These are phyloP conservation scores for Candida caryicola DNA, from an alignment of 805 yeast genomes.

Conservation along the genomic window DNA sequence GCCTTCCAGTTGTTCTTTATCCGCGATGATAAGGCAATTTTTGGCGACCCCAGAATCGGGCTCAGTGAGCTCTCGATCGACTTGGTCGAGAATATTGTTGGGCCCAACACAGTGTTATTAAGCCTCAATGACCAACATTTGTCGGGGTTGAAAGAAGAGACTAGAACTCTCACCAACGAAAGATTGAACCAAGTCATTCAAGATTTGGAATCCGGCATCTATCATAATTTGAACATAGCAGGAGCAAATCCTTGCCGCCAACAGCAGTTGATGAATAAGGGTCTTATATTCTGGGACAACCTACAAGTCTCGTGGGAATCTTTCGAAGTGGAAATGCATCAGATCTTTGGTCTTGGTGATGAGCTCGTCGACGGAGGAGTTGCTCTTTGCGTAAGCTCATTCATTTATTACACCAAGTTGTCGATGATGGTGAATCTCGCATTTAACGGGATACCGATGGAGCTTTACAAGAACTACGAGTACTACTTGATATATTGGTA, in stretches of 20 bases:
- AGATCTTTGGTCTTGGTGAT: conserved; percentile 38
- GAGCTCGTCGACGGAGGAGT: conserved; percentile 29
- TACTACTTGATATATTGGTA: conserved; percentile 67
- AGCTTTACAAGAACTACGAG: conserved; percentile 72
- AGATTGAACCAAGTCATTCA: conserved; percentile 2
- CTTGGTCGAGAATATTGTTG: conserved; percentile 44
- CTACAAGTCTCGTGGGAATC: conserved; percentile 72
- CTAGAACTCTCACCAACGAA: conserved; percentile 2
- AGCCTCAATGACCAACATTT: conserved; percentile 15
- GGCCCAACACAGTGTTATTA: conserved; percentile 33
- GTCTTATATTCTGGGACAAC: conserved; percentile 66
- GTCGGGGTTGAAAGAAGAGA: conserved; percentile 6
- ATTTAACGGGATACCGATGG: conserved; percentile 71
- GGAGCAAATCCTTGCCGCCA: conserved; percentile 74
- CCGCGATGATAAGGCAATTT: conserved; percentile 57
- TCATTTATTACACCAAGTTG: conserved; percentile 65
- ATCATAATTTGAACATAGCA: conserved; percentile 26
- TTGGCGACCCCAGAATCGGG: conserved; percentile 44
- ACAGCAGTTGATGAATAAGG: conserved; percentile 65
- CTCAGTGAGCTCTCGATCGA: conserved; percentile 25
- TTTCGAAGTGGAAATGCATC: conserved; percentile 49
- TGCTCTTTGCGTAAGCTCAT: conserved; percentile 67
- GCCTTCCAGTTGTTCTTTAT: conserved; percentile 59
- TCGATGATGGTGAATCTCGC: conserved; percentile 70
- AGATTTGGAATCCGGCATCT: conserved; percentile 46